Evolutionary conservation across 495 filamentous ascomycete genomes (phyloP).

Genomic region (Aspergillus conjunctus): DNA sequence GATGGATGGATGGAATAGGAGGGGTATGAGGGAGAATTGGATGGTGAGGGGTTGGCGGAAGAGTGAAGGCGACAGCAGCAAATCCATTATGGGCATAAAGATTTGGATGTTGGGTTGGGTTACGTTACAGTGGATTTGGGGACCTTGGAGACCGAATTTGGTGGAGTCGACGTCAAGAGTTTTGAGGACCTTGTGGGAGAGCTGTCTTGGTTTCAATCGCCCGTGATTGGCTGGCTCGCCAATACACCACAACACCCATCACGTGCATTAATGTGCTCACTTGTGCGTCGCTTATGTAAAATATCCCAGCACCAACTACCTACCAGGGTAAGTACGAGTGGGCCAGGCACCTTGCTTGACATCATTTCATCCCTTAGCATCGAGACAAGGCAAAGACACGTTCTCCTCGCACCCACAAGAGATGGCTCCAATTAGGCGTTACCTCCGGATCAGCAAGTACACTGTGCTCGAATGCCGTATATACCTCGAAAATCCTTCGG

Average conservation of each 20-base stretch:
- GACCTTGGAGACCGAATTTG: conserved; percentile 29
- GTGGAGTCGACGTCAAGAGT: conserved; percentile 19
- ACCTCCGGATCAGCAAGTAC: conserved; percentile 81
- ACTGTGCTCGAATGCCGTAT: conserved; percentile 94
- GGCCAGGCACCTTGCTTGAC: too few species aligned
- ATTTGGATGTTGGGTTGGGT: conserved; percentile 16
- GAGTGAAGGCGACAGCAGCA: background rate
- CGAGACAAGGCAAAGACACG: too few species aligned
- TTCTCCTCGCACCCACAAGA: background rate
- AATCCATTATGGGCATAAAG: conserved; percentile 20
- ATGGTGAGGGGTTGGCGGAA: too few species aligned
- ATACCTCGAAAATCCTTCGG: conserved; percentile 87
- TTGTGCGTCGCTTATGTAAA: conserved; percentile 9
- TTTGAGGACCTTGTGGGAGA: conserved; percentile 48
- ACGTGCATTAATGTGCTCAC: conserved; percentile 9
- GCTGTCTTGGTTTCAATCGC: conserved; percentile 10
- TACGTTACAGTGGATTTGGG: conserved; percentile 23
- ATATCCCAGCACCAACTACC: background rate
- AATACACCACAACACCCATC: background rate
- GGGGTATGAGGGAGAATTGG: background rate
- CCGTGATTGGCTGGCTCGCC: background rate
- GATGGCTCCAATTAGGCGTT: conserved; percentile 84
- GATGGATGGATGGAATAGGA: background rate
- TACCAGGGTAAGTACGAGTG: background rate
- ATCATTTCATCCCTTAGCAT: too few species aligned